Base-by-base conservation (phyloP, 2,329 filamentous ascomycete species). In the Colletotrichum australisinense region DNA sequence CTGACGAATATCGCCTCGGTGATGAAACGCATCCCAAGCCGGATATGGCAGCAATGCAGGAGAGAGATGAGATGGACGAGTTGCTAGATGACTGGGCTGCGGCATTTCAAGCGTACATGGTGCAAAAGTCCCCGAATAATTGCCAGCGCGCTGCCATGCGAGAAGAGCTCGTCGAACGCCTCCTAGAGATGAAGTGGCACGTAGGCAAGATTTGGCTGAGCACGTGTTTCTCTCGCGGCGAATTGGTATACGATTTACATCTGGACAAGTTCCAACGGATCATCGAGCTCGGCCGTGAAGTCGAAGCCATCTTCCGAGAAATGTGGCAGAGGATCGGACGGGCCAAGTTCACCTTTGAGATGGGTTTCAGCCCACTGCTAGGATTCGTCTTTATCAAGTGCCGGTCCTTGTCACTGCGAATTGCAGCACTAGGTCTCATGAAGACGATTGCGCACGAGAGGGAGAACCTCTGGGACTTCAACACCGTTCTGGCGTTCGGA, bases 301-400 rank as follows among this genome's bases (percentile, higher is more conserved):
- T 80, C 16, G 74, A 76, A 2, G 32, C 53, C 14, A n/a, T 57
- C 12, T 42, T 53, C 6, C 28, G 55, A 35, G 42, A 56, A 9
- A 32, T 38, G 12, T 28, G 26, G 32, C n/a, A 38, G 22, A 62
- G 26, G 22, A 28, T 46, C 5, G 49, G 26, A 6, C 63, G 66
- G 1, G 49, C 78, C 12, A 81, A 78, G 46, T 86, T 86, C 74
- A 82, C 78, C 28, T 85, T 86, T n/a, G 82, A 84, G 69, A 82
- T 83, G 76, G 84, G 83, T 0, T 84, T 82, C 35, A 76, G 79
- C 3, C 82, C 84, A 0, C 74, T 83, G 11, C 78, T 86, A 11
- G 83, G 81, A 62, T 84, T 83, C 52, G 75, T 84, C 7, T 76
- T 80, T 2, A 76, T 81, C 35, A 85, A 83, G 69, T 86, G 84